Conservation (phyloP, 2,329 filamentous ascomycete species). For the Xylariaceae sp. region DNA sequence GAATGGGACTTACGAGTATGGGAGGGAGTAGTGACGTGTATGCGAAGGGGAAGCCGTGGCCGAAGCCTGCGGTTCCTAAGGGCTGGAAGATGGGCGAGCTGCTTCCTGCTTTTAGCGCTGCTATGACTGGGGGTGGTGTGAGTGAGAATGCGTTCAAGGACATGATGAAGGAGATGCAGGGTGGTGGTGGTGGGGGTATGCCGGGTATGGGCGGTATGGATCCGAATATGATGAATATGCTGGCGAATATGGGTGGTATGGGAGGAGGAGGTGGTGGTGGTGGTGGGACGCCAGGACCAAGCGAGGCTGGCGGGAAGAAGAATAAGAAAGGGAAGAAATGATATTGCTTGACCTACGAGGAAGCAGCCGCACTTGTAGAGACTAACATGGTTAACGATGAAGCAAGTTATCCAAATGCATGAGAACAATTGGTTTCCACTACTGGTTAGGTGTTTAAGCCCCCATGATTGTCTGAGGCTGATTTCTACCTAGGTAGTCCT, state of each 20-base stretch:
- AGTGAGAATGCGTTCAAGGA: slow-evolving; percentile 93
- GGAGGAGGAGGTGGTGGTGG: slow-evolving; percentile 21
- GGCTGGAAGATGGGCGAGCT: slow-evolving; percentile 89
- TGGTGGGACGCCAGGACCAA: slow-evolving; percentile 14
- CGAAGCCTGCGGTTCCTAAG: slow-evolving; percentile 69
- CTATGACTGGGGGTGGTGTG: slow-evolving; percentile 87
- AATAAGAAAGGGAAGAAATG: slow-evolving; percentile 47
- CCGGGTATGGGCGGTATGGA: slow-evolving; percentile 24
- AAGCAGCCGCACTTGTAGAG: too few relatives aligned
- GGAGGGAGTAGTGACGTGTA: slow-evolving; percentile 63
- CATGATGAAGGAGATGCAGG: slow-evolving; percentile 90
- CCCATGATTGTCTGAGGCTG: too few relatives aligned
- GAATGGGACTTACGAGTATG: slow-evolving; percentile 51
- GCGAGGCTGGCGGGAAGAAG: slow-evolving; percentile 21
- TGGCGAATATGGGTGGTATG: slow-evolving; percentile 20
- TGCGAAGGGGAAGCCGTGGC: slow-evolving; percentile 63
- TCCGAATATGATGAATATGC: slow-evolving; percentile 29
- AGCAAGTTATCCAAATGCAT: too few relatives aligned
- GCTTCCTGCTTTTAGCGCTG: slow-evolving; percentile 81
- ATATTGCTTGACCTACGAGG: too few relatives aligned
- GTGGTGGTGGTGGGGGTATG: slow-evolving; percentile 38
- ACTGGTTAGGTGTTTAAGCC: too few relatives aligned
- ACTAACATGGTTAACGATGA: too few relatives aligned
- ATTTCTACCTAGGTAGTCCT: too few relatives aligned
- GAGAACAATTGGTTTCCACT: too few relatives aligned